Conservation (phyloP, 148 eudicot genomes). For the Silene latifolia region DNA sequence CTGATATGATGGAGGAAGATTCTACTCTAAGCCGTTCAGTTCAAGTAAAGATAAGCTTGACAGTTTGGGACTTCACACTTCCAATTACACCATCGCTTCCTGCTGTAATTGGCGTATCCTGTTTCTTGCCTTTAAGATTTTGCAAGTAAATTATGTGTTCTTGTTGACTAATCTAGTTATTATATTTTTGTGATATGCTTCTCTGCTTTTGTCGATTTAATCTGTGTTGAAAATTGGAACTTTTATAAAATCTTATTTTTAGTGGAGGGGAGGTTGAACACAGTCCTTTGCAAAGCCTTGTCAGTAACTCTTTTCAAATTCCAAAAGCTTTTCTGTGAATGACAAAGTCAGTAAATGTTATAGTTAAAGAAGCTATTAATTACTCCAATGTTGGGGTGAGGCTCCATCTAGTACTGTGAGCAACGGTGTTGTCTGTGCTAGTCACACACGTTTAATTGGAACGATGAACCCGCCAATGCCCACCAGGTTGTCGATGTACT, state of each 20-base stretch:
- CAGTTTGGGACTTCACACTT: slow-evolving; percentile 92
- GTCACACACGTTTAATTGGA: too few species aligned
- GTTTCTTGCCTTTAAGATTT: slow-evolving; percentile 6
- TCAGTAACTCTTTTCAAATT: not conserved
- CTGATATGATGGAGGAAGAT: slow-evolving; percentile 97
- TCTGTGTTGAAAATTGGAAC: not conserved
- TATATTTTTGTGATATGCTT: not conserved
- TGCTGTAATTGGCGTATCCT: slow-evolving; percentile 99
- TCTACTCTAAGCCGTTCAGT: slow-evolving; percentile 57
- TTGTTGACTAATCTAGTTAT: slow-evolving; percentile 10
- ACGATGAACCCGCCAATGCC: too few species aligned
- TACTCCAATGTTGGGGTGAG: too few species aligned
- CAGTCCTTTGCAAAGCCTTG: not conserved
- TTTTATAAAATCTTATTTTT: not conserved
- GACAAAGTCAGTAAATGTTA: too few species aligned
- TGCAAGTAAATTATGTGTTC: slow-evolving; percentile 11
- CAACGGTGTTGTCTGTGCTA: too few species aligned
- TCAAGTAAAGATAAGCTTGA: slow-evolving; percentile 69
- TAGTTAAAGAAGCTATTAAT: too few species aligned
- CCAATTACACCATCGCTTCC: slow-evolving; percentile 95
- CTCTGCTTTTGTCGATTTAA: not conserved
- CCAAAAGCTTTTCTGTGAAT: too few species aligned
- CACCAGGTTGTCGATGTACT: too few species aligned
- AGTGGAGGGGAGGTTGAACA: not conserved
- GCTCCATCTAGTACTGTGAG: too few species aligned